A percentile compares a stretch with the other conserved stretches of the same genome.
Evolutionary conservation across 2,329 filamentous ascomycete genomes (phyloP).

Genomic region (Alternaria ethzedia): DNA sequence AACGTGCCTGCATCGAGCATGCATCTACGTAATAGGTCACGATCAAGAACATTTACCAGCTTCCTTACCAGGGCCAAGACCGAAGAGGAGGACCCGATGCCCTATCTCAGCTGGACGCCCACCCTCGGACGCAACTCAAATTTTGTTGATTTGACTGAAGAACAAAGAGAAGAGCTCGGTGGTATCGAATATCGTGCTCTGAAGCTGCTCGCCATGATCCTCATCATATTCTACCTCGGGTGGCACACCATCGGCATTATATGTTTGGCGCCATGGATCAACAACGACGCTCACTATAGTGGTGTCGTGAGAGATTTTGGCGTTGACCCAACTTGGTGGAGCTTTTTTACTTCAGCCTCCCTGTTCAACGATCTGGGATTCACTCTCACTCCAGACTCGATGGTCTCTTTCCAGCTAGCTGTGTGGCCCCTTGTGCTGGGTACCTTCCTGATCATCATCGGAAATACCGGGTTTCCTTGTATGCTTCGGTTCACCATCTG

Average conservation of each 20-base stretch:
- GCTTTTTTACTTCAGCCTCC: conserved; percentile 84
- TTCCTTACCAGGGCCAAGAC: conserved; percentile 65
- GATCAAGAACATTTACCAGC: conserved; percentile 63
- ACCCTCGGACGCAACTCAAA: conserved; percentile 93
- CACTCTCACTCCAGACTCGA: conserved; percentile 89
- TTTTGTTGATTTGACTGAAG: conserved; percentile 85
- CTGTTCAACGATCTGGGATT: conserved; percentile 96
- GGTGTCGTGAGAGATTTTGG: conserved; percentile 66
- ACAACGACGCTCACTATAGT: conserved; percentile 65
- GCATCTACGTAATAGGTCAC: conserved; percentile 36
- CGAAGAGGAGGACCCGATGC: conserved; percentile 64
- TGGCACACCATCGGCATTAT: conserved; percentile 80
- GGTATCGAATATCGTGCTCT: conserved; percentile 95
- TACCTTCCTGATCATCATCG: conserved; percentile 88
- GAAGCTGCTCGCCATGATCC: conserved; percentile 80
- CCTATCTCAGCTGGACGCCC: conserved; percentile 92
- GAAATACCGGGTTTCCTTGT: conserved; percentile 93
- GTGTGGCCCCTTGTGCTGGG: conserved; percentile 77
- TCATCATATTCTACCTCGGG: conserved; percentile 79
- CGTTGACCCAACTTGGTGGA: conserved; percentile 83
- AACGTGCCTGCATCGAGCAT: conserved; percentile 20
- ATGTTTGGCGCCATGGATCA: conserved; percentile 81
- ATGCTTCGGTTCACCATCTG: conserved; percentile 95
- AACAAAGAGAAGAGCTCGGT: conserved; percentile 91
- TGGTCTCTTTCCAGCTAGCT: conserved; percentile 84